Conservation (phyloP, 164 flowering plant genomes). For the Kingdonia uniflora region DNA sequence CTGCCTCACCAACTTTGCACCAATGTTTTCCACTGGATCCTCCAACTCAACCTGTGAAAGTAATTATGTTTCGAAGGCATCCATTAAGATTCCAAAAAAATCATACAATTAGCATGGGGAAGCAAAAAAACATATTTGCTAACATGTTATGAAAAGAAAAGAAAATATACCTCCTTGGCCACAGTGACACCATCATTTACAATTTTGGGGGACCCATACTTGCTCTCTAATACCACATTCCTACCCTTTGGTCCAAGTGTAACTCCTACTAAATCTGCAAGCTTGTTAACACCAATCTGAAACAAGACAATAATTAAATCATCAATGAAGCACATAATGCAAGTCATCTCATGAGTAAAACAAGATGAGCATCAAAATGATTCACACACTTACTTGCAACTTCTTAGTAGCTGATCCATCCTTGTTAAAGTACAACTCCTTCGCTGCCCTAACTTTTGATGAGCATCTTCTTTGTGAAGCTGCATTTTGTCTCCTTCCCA, state of each 20-base stretch:
- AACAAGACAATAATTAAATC: not conserved
- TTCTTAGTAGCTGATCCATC: constrained; percentile 87
- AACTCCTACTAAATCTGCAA: constrained; percentile 95
- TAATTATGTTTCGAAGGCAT: too few species aligned
- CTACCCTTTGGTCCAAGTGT: constrained; percentile 99
- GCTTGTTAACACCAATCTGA: constrained; percentile 92
- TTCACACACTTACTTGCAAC: constrained; percentile 52
- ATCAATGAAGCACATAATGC: too few species aligned
- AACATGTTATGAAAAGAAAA: not conserved
- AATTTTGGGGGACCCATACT: constrained; percentile 95
- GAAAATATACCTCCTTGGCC: constrained; percentile 60
- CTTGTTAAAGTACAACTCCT: constrained; percentile 89
- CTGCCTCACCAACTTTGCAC: constrained; percentile 93
- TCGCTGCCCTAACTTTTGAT: constrained; percentile 58
- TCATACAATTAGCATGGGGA: too few species aligned
- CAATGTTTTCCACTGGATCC: constrained; percentile 97
- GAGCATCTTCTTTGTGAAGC: constrained; percentile 23
- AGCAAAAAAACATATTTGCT: not conserved
- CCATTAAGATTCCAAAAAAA: too few species aligned
- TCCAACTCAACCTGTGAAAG: constrained; percentile 72
- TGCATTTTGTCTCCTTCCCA: constrained; percentile 28
- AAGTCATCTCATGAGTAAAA: too few species aligned
- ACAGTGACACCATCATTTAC: constrained; percentile 98
- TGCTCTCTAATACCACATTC: constrained; percentile 96
- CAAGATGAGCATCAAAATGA: too few species aligned